Evolutionary conservation across 2,329 filamentous ascomycete species (phyloP).

Genomic region (Xylariaceae sp.): DNA sequence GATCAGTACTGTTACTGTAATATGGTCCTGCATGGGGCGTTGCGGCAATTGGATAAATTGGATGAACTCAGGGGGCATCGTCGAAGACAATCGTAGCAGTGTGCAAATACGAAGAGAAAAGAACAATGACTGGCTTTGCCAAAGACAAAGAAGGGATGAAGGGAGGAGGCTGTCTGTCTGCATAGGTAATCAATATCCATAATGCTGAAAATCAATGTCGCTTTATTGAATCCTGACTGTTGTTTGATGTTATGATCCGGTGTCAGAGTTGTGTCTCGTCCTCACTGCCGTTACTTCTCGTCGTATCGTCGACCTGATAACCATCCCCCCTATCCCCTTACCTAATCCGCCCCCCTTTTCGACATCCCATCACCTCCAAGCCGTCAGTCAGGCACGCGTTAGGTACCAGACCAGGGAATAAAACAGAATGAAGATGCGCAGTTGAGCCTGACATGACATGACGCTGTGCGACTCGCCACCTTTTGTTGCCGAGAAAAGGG

Average conservation of each 20-base stretch:
- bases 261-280: not conserved
- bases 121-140: not conserved
- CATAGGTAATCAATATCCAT: slow-evolving; percentile 4
- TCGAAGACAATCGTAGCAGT: not conserved
- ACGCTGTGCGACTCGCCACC: not conserved
- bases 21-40: slow-evolving; percentile 14
- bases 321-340: no score
- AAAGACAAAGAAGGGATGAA: not conserved
- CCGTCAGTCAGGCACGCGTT: not conserved
- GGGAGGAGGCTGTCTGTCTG: not conserved
- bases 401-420: not conserved
- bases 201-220: not conserved
- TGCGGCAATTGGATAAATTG: slow-evolving; percentile 10
- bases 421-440: not conserved
- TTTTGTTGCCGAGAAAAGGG: not conserved
- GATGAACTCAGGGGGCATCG: not conserved
- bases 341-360: no score
- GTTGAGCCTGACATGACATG: not conserved
- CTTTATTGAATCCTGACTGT: not conserved
- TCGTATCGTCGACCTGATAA: no score
- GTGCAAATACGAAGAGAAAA: not conserved
- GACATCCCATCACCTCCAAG: not conserved
- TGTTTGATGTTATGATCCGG: not conserved
- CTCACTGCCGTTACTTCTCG: no score
- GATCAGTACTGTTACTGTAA: slow-evolving; percentile 12